These are phyloP conservation scores for Leccinum angustisporum DNA, from an alignment of 1,284 basidiomycete species.

Conservation along the genomic window DNA sequence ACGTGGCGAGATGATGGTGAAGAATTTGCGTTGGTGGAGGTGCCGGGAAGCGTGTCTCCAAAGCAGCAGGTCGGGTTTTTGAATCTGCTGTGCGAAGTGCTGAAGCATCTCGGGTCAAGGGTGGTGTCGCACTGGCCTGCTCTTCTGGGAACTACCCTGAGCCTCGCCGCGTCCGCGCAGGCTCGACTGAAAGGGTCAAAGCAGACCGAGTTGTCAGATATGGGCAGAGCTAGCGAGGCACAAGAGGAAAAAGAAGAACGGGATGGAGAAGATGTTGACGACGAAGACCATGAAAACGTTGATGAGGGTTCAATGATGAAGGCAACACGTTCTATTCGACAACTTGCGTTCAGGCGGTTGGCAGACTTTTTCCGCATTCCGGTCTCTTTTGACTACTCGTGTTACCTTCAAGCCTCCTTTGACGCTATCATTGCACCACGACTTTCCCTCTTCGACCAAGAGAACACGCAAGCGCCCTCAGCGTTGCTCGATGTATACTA, in stretches of 20 bases:
- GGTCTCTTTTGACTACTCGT: constrained; percentile 71
- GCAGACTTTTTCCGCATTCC: constrained; percentile 85
- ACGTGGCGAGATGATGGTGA: constrained; percentile 23
- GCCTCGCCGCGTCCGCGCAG: constrained; percentile 69
- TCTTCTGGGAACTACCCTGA: constrained; percentile 67
- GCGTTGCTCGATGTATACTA: constrained; percentile 87
- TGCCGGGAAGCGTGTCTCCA: constrained; percentile 43
- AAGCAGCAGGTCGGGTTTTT: constrained; percentile 86
- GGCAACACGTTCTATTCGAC: constrained; percentile 66
- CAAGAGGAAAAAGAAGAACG: constrained; percentile 42
- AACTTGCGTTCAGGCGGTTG: constrained; percentile 83
- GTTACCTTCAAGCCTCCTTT: constrained; percentile 73
- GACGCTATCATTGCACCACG: constrained; percentile 80
- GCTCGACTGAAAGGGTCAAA: constrained; percentile 28
- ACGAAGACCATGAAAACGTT: constrained; percentile 29
- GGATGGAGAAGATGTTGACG: constrained; percentile 32
- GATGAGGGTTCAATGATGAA: constrained; percentile 43
- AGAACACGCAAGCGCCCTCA: constrained; percentile 93
- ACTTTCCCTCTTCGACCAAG: constrained; percentile 69
- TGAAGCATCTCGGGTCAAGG: constrained; percentile 78
- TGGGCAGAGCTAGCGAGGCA: constrained; percentile 27
- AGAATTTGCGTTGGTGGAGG: constrained; percentile 30
- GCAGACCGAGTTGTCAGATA: constrained; percentile 10
- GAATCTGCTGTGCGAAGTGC: constrained; percentile 79
- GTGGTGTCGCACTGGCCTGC: constrained; percentile 71